phyloP scores from a whole-genome alignment of 169 alveolate species.

The Besnoitia besnoiti region DNA sequence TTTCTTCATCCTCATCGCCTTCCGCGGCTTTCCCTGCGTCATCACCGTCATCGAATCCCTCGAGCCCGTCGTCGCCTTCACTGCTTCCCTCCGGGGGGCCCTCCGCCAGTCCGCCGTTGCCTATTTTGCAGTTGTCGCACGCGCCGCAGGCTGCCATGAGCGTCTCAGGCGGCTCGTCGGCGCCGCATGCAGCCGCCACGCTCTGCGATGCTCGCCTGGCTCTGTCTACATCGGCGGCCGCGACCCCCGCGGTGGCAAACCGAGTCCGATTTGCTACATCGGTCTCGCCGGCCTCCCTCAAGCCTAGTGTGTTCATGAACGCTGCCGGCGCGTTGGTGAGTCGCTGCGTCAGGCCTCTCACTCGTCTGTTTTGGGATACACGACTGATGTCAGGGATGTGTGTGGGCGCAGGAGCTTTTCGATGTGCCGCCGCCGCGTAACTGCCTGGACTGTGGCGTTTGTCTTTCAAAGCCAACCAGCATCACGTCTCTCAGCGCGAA shows the following conservation, averaged over 20 bases:
- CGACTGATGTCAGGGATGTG: no score
- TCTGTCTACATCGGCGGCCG: background rate
- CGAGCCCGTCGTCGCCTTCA: background rate
- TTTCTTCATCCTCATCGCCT: background rate
- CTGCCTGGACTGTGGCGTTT: no score
- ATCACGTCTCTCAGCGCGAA: no score
- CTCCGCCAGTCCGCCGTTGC: background rate
- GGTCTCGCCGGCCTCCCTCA: background rate
- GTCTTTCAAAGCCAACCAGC: no score
- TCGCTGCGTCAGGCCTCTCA: no score
- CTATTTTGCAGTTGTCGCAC: background rate
- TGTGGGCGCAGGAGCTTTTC: no score
- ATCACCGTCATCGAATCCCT: background rate
- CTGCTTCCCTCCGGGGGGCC: background rate
- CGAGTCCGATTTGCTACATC: background rate
- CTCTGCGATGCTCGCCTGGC: background rate
- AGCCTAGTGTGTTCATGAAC: background rate
- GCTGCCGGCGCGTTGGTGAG: background rate
- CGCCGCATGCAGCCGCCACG: background rate
- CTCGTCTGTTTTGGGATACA: no score
- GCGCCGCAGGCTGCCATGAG: no score
- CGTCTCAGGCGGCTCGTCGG: no score
- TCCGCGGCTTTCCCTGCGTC: background rate
- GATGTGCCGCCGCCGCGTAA: no score
- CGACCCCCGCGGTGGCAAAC: background rate